Conservation (phyloP, 768 basidiomycete species). For the Kwoniella europaea region DNA sequence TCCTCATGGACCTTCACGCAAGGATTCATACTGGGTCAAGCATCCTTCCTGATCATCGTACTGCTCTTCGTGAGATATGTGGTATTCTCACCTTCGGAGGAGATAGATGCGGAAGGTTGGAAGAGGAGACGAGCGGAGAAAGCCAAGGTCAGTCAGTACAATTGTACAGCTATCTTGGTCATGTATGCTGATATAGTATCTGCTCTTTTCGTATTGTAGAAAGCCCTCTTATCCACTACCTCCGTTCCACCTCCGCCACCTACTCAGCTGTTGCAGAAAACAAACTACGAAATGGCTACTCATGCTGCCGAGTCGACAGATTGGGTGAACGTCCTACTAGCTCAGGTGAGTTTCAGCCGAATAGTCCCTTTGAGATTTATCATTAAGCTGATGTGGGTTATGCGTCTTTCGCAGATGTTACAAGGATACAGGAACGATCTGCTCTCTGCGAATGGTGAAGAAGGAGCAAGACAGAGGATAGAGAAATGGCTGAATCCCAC, state of each 20-base stretch:
- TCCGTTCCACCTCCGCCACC: constrained; percentile 49
- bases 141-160: constrained; percentile 41
- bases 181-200: not conserved
- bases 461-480: constrained; percentile 76
- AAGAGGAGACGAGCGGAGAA: constrained; percentile 38
- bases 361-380: not conserved
- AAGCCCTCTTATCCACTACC: constrained; percentile 44
- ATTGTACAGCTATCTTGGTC: too few relatives aligned
- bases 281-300: constrained; percentile 59
- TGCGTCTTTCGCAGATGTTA: constrained; percentile 66
- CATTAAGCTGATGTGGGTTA: too few relatives aligned
- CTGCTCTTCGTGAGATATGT: constrained; percentile 88
- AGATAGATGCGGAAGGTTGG: constrained; percentile 57
- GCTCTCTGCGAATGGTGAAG: constrained; percentile 75
- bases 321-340: constrained; percentile 87
- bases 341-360: constrained; percentile 66
- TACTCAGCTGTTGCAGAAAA: constrained; percentile 55
- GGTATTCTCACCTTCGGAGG: constrained; percentile 73
- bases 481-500: constrained; percentile 81
- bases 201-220: constrained; percentile 9
- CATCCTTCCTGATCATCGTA: constrained; percentile 79
- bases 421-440: constrained; percentile 74
- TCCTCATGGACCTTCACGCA: constrained; percentile 78
- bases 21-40: constrained; percentile 88
- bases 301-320: constrained; percentile 73